These are phyloP conservation scores for Parmelia sp. DNA, from an alignment of 495 filamentous ascomycete species.

Conservation along the genomic window DNA sequence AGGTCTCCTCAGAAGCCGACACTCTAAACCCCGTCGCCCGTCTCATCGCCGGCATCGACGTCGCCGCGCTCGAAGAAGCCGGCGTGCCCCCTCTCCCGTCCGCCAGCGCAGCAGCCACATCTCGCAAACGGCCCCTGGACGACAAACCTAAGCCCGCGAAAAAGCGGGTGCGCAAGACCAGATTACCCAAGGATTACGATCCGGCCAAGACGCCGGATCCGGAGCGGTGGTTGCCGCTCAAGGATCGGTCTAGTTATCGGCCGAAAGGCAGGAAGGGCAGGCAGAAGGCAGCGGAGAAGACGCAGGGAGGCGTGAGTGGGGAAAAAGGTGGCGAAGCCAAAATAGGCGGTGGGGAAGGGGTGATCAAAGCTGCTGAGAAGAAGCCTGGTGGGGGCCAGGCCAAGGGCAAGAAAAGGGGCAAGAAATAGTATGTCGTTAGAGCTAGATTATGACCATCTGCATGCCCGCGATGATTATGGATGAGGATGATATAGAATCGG, in stretches of 20 bases:
- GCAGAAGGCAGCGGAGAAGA: conserved; percentile 67
- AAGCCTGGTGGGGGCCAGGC: conserved; percentile 39
- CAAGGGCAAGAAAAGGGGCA: conserved; percentile 69
- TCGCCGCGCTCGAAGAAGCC: conserved; percentile 60
- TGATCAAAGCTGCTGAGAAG: conserved; percentile 35
- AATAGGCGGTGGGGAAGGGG: conserved; percentile 48
- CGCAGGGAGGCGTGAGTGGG: conserved; percentile 73
- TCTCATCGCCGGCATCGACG: conserved; percentile 61
- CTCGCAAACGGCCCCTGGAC: conserved; percentile 54
- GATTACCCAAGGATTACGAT: conserved; percentile 74
- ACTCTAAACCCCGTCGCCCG: conserved; percentile 58
- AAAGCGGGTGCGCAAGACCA: conserved; percentile 61
- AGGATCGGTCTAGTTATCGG: conserved; percentile 79
- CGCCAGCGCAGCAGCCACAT: conserved; percentile 31
- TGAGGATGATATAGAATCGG: not conserved
- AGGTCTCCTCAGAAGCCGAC: conserved; percentile 53
- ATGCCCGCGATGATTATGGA: not conserved
- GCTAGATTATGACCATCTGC: not conserved
- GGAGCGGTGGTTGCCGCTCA: conserved; percentile 87
- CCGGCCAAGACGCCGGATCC: conserved; percentile 70
- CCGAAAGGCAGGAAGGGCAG: conserved; percentile 90
- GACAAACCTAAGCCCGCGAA: conserved; percentile 43
- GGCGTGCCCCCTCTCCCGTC: conserved; percentile 63
- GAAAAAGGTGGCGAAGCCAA: conserved; percentile 62
- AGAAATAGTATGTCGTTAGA: conserved; percentile 50